These are phyloP conservation scores for Aaosphaeria arxii DNA, from an alignment of 2,329 filamentous ascomycete species.

Conservation along the genomic window DNA sequence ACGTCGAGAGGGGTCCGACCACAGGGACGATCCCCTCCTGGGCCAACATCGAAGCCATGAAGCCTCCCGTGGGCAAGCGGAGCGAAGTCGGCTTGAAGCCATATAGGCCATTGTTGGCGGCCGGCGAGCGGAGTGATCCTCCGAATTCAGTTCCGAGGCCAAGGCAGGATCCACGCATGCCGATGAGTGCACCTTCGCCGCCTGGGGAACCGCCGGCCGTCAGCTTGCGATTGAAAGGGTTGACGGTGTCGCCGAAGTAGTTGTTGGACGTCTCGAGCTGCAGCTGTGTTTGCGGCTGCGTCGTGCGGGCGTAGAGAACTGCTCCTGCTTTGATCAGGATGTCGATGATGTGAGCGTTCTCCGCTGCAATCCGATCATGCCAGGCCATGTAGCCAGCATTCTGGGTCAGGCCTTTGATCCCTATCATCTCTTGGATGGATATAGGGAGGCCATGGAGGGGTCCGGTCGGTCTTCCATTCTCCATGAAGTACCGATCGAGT, in stretches of 20 bases:
- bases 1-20: slow-evolving; percentile 53
- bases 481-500: slow-evolving; percentile 24
- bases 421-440: slow-evolving; percentile 50
- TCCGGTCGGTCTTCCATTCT: slow-evolving; percentile 38
- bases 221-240: slow-evolving; percentile 52
- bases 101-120: slow-evolving; percentile 56
- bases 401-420: slow-evolving; percentile 45
- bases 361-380: slow-evolving; percentile 14
- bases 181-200: slow-evolving; percentile 56
- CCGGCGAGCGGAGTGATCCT: slow-evolving; percentile 52
- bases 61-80: slow-evolving; percentile 39
- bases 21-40: slow-evolving; percentile 46
- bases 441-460: slow-evolving; percentile 51
- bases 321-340: slow-evolving; percentile 34
- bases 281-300: slow-evolving; percentile 55
- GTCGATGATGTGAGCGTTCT: slow-evolving; percentile 16
- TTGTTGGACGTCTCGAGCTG: slow-evolving; percentile 51
- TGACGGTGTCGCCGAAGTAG: slow-evolving; percentile 51
- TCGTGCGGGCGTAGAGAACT: slow-evolving; percentile 54
- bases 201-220: slow-evolving; percentile 54
- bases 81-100: slow-evolving; percentile 49
- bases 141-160: slow-evolving; percentile 58
- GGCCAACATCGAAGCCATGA: slow-evolving; percentile 37
- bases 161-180: slow-evolving; percentile 49
- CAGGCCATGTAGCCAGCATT: slow-evolving; percentile 52